Base-by-base conservation (phyloP, 805 yeast genomes). In the Metschnikowia chrysomelidarum region DNA sequence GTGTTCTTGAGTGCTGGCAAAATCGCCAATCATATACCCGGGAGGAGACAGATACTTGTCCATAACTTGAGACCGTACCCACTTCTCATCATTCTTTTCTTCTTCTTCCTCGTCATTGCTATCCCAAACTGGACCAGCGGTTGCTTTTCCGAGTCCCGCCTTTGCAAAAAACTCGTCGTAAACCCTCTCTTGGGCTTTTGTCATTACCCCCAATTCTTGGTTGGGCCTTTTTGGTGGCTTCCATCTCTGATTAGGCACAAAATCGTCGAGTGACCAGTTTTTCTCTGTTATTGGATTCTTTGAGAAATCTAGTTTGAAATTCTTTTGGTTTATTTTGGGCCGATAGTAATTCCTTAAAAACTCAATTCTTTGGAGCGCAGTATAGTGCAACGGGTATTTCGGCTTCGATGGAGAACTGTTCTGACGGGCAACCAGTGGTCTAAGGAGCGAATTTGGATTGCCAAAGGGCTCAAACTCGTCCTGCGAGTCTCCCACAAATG, bases 21-120 rank as follows among this genome's bases (percentile, higher is more conserved):
- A 64, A 28, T 60, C 66, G 14, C 64, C 62, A 13, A 46, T 43
- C 67, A 64, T 64, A 40, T 59, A 64, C 12, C 69, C 69, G 2
- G 69, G 68, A 2, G 70, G 70, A 4, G 64, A 56, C 35, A 62
- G 62, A 30, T 61, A 56, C 40, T 59, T 59, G 41, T 63, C 68
- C 47, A 53, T 61, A 7, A 62, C 43, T 45, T 64, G 70, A 13
- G 46, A 56, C 27, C 29, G 46, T 7, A 46, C 54, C 44, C 47
- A 36, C 20, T 20, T 27, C 15, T 16, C 27, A 2, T 21, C 30
- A 12, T 37, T 40, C 7, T 21, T 19, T 10, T n/a, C 31, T 7
- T 15, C n/a, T 6, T 31, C 28, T 4, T 26, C 16, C 6, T 47
- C 50, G 10, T 46, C 49, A n/a, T 53, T 54, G 13, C 43, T 34